Base-by-base conservation (phyloP, 2,329 filamentous ascomycete species). In the Alternaria incomplexa region DNA sequence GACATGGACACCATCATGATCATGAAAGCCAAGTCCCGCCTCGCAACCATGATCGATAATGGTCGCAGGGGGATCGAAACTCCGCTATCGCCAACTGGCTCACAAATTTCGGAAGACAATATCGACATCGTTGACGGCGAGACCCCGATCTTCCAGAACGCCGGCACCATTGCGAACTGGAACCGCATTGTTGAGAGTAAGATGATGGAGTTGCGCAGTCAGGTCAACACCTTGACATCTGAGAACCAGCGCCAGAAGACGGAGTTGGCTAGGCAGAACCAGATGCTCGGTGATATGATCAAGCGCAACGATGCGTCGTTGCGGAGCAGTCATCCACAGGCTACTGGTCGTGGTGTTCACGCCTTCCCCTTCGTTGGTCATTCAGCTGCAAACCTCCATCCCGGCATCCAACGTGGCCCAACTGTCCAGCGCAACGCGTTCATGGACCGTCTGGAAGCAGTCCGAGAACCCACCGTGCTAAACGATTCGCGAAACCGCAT, bases 1-100 rank as follows among this genome's bases (percentile, higher is more conserved):
- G 59, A 67, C 13, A 46, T 61, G 13, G 68, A 69, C 44, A 68
- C 59, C 17, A 56, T 71, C 22, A 51, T 62, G 12, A 65, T 69
- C 23, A 58, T 65, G 53, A 61, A 60, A 9, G 57, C 32, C 11
- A 47, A 53, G 13, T 22, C 58, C 9, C 44, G 13, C 8, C 26
- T 32, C 17, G n/a, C 26, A 20, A 17, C 9, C 10, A 17, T 23
- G 15, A 20, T 25, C 13, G 50, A 61, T 11, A 28, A 17, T 26
- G 30, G 40, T 8, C 22, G 28, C 5, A 44, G 22, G 3, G 6
- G 45, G 10, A 43, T 36, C 1, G 17, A 43, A 12, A 22, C 22
- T 22, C 45, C 53, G 28, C 26, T 30, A 12, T 53, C 54, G 22
- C 47, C 59, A 17, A 44, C 28, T 6, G 60, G 56, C 10, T 40